A percentile compares a stretch with the other conserved stretches of the same genome.
phyloP scores from a whole-genome alignment of 2,329 filamentous ascomycete genomes.

The Botryotinia narcissicola region DNA sequence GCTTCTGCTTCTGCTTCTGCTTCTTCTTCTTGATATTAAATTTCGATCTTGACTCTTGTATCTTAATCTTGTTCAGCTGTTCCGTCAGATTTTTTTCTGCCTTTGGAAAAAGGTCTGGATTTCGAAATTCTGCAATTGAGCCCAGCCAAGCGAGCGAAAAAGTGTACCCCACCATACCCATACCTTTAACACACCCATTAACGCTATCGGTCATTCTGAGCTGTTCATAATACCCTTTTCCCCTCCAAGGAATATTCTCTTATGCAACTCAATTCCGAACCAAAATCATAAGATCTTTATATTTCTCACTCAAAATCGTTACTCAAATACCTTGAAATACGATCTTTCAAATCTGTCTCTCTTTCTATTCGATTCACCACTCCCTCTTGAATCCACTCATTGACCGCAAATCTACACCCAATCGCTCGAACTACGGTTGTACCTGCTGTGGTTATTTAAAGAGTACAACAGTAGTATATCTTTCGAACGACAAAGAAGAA shows the following conservation, averaged over 20 bases:
- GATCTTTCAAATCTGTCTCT: slow-evolving; percentile 7
- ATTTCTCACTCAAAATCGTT: background rate
- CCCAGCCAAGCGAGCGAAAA: background rate
- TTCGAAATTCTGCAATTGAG: background rate
- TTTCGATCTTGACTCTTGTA: background rate
- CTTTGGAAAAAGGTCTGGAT: background rate
- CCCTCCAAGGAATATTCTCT: slow-evolving; percentile 9
- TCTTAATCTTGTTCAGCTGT: background rate
- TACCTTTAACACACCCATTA: background rate
- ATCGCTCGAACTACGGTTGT: background rate
- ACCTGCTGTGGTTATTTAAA: background rate
- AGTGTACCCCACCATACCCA: slow-evolving; percentile 13
- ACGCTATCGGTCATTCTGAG: slow-evolving; percentile 14
- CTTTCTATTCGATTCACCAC: slow-evolving; percentile 1
- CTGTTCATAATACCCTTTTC: background rate
- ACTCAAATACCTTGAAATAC: background rate
- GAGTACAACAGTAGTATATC: background rate
- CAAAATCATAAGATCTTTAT: background rate
- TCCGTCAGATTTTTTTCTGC: background rate
- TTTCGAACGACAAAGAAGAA: slow-evolving; percentile 8
- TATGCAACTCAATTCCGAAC: background rate
- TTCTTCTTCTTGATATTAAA: background rate
- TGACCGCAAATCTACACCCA: background rate
- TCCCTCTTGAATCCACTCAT: slow-evolving; percentile 1
- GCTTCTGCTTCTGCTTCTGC: too few relatives aligned